A percentile compares a stretch with the other conserved stretches of the same genome.
These are phyloP conservation scores for Fusarium euwallaceae DNA, from an alignment of 2,329 filamentous ascomycete species.

Conservation along the genomic window DNA sequence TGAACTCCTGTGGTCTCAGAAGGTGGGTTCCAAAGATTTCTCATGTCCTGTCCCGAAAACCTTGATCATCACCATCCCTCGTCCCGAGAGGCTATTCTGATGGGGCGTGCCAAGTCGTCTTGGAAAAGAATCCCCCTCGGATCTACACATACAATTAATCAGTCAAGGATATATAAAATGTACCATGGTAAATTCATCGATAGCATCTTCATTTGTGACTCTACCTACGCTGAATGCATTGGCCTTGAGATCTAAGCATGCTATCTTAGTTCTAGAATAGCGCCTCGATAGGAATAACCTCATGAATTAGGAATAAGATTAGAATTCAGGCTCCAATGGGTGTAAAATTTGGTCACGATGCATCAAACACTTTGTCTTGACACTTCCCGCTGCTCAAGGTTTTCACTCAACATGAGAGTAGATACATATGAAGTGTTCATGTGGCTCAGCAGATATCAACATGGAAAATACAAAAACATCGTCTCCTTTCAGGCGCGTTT, in stretches of 20 bases:
- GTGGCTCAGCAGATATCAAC: not conserved
- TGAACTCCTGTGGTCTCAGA: no score
- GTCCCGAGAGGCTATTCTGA: not conserved
- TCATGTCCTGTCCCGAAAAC: not conserved
- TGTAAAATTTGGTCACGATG: not conserved
- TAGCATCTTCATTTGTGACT: not conserved
- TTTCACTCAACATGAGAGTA: not conserved
- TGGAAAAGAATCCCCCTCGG: not conserved
- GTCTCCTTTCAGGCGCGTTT: not conserved
- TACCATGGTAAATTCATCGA: not conserved
- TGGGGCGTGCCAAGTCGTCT: not conserved
- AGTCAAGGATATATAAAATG: not conserved
- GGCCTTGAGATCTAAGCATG: not conserved
- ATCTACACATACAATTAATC: not conserved
- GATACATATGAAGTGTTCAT: not conserved
- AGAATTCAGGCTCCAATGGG: not conserved
- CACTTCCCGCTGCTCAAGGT: not conserved
- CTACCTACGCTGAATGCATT: no score
- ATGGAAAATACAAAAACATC: not conserved
- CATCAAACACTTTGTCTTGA: not conserved
- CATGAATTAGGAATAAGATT: not conserved
- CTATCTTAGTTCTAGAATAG: not conserved
- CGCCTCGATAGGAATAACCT: not conserved
- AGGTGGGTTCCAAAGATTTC: no score
- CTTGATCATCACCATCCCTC: not conserved